Conservation (phyloP, 352 stramenopile genomes). For the Globisporangium takayamanum region DNA sequence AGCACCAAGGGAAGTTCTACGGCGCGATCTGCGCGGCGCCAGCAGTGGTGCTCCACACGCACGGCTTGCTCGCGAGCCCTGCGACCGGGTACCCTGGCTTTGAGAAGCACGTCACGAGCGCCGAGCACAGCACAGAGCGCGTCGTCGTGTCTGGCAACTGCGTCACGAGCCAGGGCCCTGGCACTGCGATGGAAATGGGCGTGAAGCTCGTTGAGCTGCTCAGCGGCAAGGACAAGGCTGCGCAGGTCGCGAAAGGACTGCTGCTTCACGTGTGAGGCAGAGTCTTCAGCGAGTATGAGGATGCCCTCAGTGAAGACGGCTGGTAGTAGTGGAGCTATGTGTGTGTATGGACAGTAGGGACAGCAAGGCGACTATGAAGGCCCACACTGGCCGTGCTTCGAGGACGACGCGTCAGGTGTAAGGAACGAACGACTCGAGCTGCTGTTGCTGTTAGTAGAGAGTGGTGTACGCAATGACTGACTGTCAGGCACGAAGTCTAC, state of each 20-base stretch:
- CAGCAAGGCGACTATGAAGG: neutral
- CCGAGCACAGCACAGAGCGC: slow-evolving; percentile 30
- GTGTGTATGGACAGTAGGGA: neutral
- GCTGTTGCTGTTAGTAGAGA: too few relatives aligned
- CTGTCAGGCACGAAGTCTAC: neutral
- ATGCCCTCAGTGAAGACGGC: neutral
- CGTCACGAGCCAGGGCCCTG: slow-evolving; percentile 71
- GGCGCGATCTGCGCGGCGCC: slow-evolving; percentile 75
- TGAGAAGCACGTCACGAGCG: slow-evolving; percentile 49
- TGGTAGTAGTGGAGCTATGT: neutral
- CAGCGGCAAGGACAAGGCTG: slow-evolving; percentile 49
- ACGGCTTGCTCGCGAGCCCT: slow-evolving; percentile 45
- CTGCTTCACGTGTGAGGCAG: slow-evolving; percentile 20
- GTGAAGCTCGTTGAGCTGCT: slow-evolving; percentile 79
- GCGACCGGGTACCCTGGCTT: slow-evolving; percentile 69
- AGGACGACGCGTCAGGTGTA: too few relatives aligned
- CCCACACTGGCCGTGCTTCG: too few relatives aligned
- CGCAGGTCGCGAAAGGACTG: slow-evolving; percentile 50
- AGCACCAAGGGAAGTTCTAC: slow-evolving; percentile 55
- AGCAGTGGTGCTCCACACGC: slow-evolving; percentile 56
- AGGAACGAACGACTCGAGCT: too few relatives aligned
- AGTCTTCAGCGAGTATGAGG: neutral
- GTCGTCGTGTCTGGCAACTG: slow-evolving; percentile 73
- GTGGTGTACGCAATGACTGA: too few relatives aligned
- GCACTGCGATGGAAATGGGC: slow-evolving; percentile 76